Conservation (phyloP, 768 basidiomycete genomes). For the Dentipellis fragilis region DNA sequence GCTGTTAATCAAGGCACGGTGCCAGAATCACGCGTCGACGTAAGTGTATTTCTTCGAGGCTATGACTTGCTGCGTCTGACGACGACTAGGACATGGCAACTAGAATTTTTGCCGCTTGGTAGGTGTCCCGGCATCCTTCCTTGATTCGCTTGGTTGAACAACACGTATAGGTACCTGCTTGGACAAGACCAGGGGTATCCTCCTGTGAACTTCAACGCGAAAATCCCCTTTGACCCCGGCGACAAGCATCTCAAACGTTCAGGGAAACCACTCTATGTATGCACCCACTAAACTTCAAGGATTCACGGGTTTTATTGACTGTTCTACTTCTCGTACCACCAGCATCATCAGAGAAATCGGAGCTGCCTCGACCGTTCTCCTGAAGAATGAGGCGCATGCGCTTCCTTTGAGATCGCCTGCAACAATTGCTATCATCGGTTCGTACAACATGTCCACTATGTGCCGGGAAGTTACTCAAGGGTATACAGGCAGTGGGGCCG, state of each 20-base stretch:
- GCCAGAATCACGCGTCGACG: conserved; percentile 9
- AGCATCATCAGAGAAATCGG: conserved; percentile 45
- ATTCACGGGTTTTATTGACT: background rate
- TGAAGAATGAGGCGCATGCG: conserved; percentile 43
- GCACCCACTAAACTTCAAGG: too few relatives aligned
- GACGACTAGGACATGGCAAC: conserved; percentile 47
- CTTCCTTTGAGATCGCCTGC: conserved; percentile 37
- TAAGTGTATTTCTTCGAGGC: background rate
- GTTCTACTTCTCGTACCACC: background rate
- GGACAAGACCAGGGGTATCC: conserved; percentile 52
- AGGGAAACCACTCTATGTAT: conserved; percentile 21
- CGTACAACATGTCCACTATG: background rate
- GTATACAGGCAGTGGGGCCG: conserved; percentile 29
- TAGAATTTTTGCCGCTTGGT: conserved; percentile 58
- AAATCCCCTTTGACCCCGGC: conserved; percentile 14
- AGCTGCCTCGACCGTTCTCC: conserved; percentile 49
- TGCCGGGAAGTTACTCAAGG: background rate
- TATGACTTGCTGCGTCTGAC: background rate
- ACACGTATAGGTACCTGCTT: conserved; percentile 28
- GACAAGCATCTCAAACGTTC: conserved; percentile 29
- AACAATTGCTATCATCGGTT: conserved; percentile 46
- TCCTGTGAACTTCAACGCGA: conserved; percentile 42
- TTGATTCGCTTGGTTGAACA: conserved; percentile 14
- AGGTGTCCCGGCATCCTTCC: conserved; percentile 3
- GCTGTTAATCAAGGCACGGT: conserved; percentile 7